Evolutionary conservation across 2,329 filamentous ascomycete genomes (phyloP), one percentile per base, ranked within the genome.

Genomic region (Diaporthe vexans): DNA sequence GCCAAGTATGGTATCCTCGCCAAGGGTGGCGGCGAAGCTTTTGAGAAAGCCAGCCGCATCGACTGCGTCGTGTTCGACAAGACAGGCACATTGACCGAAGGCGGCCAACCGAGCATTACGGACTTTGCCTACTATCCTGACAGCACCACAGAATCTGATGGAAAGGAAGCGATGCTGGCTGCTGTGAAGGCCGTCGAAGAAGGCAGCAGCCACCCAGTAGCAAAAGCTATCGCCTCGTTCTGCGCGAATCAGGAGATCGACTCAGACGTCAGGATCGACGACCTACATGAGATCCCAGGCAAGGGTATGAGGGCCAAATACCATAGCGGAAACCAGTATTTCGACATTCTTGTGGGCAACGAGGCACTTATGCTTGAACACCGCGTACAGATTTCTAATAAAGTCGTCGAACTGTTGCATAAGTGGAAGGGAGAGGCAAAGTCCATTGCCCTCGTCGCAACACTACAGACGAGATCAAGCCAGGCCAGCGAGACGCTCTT

Each of bases 51-150:
- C 5, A 95, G 93, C 80, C 90, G 89, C 15, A 88, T 95, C 58
- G 91, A 95, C 81, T 93, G 92, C 70, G 91, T 97, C 52, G 93
- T 97, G 0, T 97, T 97, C 80, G 94, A 97, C 87, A 97, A 97
- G 86, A 97, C 94, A 0, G 94, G 94, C 1, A 97, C 94, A 0
- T 85, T 97, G 74, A 97, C 94, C 0, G 86, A 93, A 78, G 86
- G 93, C 6, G 93, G 93, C 9, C 91, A 94, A 77, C 93, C 94
- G 0, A 89, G 86, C 37, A 91, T 96, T 29, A 94, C 91, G 0
- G 88, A 91, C 76, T 85, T 84, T 15, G 79, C 82, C 54, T 69
- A 88, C 4, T 86, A 86, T 57, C 81, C 82, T 0, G 82, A 82
- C 52, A 76, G 73, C 26, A 70, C 54, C 11, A 75, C 75, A 78